Conservation (phyloP, 2,329 filamentous ascomycete species). For the Pestalotiopsis sp. region DNA sequence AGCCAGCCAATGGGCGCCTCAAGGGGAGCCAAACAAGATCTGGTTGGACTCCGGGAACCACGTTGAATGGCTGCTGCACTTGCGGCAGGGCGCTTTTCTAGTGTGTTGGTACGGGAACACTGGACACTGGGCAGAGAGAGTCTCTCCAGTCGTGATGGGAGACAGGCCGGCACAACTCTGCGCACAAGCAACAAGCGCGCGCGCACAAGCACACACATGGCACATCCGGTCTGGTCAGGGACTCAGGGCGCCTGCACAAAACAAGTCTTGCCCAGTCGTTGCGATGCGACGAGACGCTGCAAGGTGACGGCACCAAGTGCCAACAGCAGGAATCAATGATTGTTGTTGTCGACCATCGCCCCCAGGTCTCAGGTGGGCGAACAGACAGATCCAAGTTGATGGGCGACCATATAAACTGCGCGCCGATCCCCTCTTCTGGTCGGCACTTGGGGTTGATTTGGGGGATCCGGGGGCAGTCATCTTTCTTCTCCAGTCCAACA, state of each 20-base stretch:
- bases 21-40: conserved; percentile 10
- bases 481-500: background rate
- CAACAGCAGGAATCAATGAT: background rate
- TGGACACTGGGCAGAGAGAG: too few relatives aligned
- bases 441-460: background rate
- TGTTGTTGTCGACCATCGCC: background rate
- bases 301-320: background rate
- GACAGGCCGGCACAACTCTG: background rate
- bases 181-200: background rate
- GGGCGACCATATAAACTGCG: conserved; percentile 7
- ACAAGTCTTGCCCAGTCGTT: background rate
- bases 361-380: conserved; percentile 9
- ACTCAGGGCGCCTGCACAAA: background rate
- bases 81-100: conserved; percentile 3
- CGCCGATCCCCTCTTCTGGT: conserved; percentile 1
- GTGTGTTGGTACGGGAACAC: background rate
- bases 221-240: background rate
- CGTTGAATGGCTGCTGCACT: conserved; percentile 10
- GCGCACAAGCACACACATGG: background rate
- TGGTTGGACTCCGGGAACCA: conserved; percentile 17
- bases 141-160: background rate
- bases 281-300: conserved; percentile 1
- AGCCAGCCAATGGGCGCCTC: conserved; percentile 23
- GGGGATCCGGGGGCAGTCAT: background rate
- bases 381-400: background rate